Evolutionary conservation across 2,329 filamentous ascomycete genomes (phyloP).

Genomic region (Ophiobolus disseminans): DNA sequence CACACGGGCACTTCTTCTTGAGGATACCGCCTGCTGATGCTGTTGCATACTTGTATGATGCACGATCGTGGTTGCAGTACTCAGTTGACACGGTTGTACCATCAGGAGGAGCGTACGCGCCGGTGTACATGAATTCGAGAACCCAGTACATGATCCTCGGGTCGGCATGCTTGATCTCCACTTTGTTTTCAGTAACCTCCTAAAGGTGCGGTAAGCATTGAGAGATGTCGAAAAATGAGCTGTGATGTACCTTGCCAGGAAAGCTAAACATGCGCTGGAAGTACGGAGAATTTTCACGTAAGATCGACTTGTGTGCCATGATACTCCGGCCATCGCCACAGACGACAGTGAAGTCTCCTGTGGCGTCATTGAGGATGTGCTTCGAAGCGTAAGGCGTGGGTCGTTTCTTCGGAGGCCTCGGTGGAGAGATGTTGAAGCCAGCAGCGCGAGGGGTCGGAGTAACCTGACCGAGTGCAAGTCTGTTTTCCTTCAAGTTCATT

Average conservation of each 20-base stretch:
- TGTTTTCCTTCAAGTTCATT: no score
- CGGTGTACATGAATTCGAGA: constrained; percentile 15
- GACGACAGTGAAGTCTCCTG: constrained; percentile 11
- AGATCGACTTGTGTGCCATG: constrained; percentile 6
- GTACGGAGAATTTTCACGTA: constrained; percentile 6
- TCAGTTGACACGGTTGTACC: constrained; percentile 1
- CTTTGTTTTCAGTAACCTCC: neutral
- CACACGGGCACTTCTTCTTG: constrained; percentile 8
- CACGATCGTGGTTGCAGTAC: constrained; percentile 11
- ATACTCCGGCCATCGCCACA: constrained; percentile 5
- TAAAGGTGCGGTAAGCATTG: constrained; percentile 4
- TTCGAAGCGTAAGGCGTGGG: no score
- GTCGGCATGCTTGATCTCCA: constrained; percentile 1
- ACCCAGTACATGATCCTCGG: constrained; percentile 6
- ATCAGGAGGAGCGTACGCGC: constrained; percentile 5
- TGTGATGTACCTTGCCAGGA: neutral
- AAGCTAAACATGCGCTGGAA: constrained; percentile 16
- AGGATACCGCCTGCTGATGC: neutral
- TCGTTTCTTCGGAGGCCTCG: neutral
- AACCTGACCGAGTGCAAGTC: no score
- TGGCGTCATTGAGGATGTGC: constrained; percentile 2
- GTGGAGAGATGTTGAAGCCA: no score
- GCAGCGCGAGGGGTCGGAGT: no score
- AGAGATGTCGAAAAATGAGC: neutral
- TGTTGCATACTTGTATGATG: neutral